Base-by-base conservation (phyloP, 2,329 filamentous ascomycete species). In the Fusarium avenaceum region DNA sequence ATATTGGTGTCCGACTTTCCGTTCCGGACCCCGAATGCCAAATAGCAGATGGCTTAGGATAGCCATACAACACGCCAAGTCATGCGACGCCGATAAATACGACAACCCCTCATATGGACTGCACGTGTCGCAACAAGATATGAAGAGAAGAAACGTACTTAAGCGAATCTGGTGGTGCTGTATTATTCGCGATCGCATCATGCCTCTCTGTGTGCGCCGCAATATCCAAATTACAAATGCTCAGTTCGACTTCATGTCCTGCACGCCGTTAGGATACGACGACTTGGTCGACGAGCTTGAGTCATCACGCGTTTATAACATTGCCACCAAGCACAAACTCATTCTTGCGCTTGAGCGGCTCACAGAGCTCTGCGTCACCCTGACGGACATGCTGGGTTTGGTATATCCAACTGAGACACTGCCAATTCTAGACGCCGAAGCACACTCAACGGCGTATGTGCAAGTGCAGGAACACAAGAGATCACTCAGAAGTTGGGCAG, bases 141-240 rank as follows among this genome's bases (percentile, higher is more conserved):
- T 48, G 4, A 59, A 71, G 26, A 28, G 48, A 28, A 48, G 69
- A 9, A 70, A 70, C 2, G 10, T 64, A 3, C 30, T 63, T 0
- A 71, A 71, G 6, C 68, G 68, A 1, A 45, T 71, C 1, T 71
- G 68, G 68, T 71, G 68, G 68, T 71, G 68, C 1, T 71, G 68
- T 0, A 63, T 71, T 3, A 66, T 71, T 14, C 68, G 68, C 24
- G 68, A 71, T 7, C 48, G 68, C 14, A 67, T 71, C 8, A 66
- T 71, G 68, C 62, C 68, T 0, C 51, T 71, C 0, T 71, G 68
- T 4, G 65, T 71, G 7, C 69, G 68, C 1, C 49, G 68, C 9
- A 71, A 65, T 1, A 71, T 71, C 2, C 68, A 71, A 10, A 69
- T 71, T 0, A 66, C 68, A 0, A 56, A 49, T 6, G 19, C 43